phyloP scores from a whole-genome alignment of 495 filamentous ascomycete species.

The Amniculicola lignicola region DNA sequence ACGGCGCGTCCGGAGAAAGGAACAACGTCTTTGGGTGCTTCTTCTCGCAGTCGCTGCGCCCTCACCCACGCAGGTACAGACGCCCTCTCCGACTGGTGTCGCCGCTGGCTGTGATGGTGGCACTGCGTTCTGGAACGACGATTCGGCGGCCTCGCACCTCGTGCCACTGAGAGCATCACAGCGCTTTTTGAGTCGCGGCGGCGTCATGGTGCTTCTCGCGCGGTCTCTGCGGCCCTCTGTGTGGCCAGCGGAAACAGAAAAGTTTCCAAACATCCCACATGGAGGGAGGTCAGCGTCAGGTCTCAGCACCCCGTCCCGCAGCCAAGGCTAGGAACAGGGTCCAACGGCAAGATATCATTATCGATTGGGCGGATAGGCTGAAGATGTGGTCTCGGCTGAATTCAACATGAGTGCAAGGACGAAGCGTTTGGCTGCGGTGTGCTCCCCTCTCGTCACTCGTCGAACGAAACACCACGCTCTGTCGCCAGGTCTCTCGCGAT shows the following conservation, averaged over 20 bases:
- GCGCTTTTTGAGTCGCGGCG: background rate
- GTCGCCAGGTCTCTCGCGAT: background rate
- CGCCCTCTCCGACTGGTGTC: background rate
- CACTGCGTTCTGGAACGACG: constrained; percentile 7
- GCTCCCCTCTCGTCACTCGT: background rate
- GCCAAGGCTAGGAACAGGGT: constrained; percentile 24
- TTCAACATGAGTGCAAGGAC: too few species aligned
- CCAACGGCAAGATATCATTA: constrained; percentile 32
- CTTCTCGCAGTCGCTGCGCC: too few species aligned
- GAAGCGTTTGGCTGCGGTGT: background rate
- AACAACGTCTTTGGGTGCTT: too few species aligned
- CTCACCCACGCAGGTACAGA: background rate
- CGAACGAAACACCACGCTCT: constrained; percentile 21
- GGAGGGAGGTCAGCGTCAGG: constrained; percentile 9
- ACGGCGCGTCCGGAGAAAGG: constrained; percentile 12
- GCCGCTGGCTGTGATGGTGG: constrained; percentile 16
- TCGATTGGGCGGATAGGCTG: constrained; percentile 35
- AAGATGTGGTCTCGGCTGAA: too few species aligned
- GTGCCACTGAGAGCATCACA: constrained; percentile 9
- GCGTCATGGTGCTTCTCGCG: constrained; percentile 6
- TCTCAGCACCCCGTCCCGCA: constrained; percentile 23
- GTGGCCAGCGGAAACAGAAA: constrained; percentile 9
- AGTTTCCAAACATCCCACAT: constrained; percentile 31
- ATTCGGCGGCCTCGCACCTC: constrained; percentile 18
- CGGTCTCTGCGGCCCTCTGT: background rate